Conservation (phyloP, 257 asterid species). For the Solanum pinnatisectum region DNA sequence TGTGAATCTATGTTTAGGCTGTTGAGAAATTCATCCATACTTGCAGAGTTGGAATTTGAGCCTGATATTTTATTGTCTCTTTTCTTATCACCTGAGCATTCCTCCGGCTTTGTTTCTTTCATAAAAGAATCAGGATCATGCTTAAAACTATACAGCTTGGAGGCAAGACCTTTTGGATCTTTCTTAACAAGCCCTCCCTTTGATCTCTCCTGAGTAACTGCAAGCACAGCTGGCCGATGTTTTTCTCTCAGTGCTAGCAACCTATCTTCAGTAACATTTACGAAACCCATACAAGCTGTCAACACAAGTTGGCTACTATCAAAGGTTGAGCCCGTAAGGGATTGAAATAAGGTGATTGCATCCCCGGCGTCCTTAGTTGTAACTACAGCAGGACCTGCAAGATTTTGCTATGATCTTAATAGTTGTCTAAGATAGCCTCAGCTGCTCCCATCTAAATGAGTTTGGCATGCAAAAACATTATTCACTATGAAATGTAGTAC, state of each 20-base stretch:
- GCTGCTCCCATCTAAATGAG: neutral
- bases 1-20: constrained; percentile 45
- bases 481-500: constrained; percentile 24
- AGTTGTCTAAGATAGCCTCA: neutral
- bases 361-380: constrained; percentile 91
- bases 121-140: constrained; percentile 35
- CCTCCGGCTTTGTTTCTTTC: constrained; percentile 34
- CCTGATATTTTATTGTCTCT: constrained; percentile 11
- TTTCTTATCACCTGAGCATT: constrained; percentile 26
- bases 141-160: constrained; percentile 83
- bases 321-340: constrained; percentile 76
- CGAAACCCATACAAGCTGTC: constrained; percentile 90
- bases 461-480: neutral
- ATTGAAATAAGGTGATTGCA: constrained; percentile 70
- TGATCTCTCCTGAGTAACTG: constrained; percentile 52
- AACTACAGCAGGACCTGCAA: constrained; percentile 74
- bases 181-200: constrained; percentile 45
- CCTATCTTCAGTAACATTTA: constrained; percentile 56
- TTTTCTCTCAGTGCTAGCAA: constrained; percentile 54
- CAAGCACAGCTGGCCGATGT: constrained; percentile 68
- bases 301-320: constrained; percentile 96
- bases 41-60: constrained; percentile 31
- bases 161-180: constrained; percentile 71
- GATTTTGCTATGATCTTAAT: neutral
- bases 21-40: constrained; percentile 42